A percentile compares a stretch with the other conserved stretches of the same genome.
Evolutionary conservation across 2,329 filamentous ascomycete genomes (phyloP).

Genomic region (Biscogniauxia sp.): DNA sequence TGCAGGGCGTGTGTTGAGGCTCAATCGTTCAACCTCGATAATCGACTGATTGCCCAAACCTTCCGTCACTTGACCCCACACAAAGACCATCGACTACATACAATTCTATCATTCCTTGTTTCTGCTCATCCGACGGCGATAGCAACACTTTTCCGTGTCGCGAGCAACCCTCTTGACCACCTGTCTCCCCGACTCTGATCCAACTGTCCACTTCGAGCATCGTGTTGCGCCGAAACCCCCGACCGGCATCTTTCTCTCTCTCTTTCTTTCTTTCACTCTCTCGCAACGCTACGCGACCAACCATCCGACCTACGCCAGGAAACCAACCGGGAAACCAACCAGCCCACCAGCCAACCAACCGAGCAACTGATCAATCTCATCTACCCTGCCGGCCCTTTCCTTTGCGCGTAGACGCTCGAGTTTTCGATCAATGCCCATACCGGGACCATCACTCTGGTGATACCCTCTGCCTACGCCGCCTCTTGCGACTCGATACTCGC

Average conservation of each 20-base stretch:
- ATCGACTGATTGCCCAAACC: conserved; percentile 1
- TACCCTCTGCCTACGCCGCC: neutral
- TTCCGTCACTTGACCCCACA: conserved; percentile 18
- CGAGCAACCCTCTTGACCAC: neutral
- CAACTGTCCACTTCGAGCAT: neutral
- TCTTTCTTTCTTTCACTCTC: neutral
- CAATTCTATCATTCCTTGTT: neutral
- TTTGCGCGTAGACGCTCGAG: neutral
- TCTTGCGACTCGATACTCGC: conserved; percentile 1
- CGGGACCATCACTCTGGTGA: conserved; percentile 3
- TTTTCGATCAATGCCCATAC: conserved; percentile 9
- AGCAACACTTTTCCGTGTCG: neutral
- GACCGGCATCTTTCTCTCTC: neutral
- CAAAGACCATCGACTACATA: conserved; percentile 11
- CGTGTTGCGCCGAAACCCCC: neutral
- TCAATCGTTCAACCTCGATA: conserved; percentile 8
- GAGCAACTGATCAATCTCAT: neutral
- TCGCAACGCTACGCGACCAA: neutral
- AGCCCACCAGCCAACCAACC: neutral
- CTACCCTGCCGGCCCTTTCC: neutral
- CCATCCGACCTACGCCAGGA: neutral
- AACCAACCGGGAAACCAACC: neutral
- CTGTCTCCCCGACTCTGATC: neutral
- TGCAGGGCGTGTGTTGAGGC: conserved; percentile 13
- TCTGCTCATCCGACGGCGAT: neutral